A percentile compares a stretch with the other conserved stretches of the same genome.
phyloP scores from a whole-genome alignment of 495 filamentous ascomycete genomes.

The Ascobolus immersus region DNA sequence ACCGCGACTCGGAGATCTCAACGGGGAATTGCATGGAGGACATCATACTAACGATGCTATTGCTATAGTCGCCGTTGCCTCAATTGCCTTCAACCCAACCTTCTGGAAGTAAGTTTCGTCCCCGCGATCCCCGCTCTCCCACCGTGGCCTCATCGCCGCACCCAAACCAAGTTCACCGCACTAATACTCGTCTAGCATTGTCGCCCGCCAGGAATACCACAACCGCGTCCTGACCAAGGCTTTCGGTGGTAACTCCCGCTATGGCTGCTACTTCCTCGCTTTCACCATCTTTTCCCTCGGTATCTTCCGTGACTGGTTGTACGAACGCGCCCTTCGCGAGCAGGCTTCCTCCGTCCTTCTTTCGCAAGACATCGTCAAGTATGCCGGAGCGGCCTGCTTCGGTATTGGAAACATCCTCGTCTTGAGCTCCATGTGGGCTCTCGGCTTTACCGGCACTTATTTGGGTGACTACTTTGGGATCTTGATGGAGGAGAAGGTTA shows the following conservation, averaged over 20 bases:
- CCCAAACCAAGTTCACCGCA: neutral
- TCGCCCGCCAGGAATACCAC: conserved; percentile 47
- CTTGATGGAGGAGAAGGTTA: conserved; percentile 81
- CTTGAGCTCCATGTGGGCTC: conserved; percentile 60
- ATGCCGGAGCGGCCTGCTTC: conserved; percentile 42
- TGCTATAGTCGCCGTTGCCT: conserved; percentile 34
- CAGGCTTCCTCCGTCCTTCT: conserved; percentile 54
- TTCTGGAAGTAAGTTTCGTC: conserved; percentile 48
- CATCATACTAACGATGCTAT: conserved; percentile 6
- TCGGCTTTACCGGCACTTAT: conserved; percentile 93
- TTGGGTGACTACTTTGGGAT: conserved; percentile 94
- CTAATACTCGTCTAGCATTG: neutral
- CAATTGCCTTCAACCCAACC: conserved; percentile 51
- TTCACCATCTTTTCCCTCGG: conserved; percentile 72
- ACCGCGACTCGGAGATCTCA: no score
- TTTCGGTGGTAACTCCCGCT: conserved; percentile 53
- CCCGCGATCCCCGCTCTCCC: conserved; percentile 5
- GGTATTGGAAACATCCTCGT: conserved; percentile 61
- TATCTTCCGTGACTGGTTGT: conserved; percentile 56
- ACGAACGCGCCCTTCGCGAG: conserved; percentile 37
- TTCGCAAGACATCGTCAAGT: conserved; percentile 23
- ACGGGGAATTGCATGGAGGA: neutral
- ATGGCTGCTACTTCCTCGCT: conserved; percentile 76
- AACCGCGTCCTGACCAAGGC: conserved; percentile 66
- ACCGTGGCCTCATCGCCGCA: conserved; percentile 1